Evolutionary conservation across 176 grass and related monocot genomes (phyloP).

Genomic region (Carex myosuroides): DNA sequence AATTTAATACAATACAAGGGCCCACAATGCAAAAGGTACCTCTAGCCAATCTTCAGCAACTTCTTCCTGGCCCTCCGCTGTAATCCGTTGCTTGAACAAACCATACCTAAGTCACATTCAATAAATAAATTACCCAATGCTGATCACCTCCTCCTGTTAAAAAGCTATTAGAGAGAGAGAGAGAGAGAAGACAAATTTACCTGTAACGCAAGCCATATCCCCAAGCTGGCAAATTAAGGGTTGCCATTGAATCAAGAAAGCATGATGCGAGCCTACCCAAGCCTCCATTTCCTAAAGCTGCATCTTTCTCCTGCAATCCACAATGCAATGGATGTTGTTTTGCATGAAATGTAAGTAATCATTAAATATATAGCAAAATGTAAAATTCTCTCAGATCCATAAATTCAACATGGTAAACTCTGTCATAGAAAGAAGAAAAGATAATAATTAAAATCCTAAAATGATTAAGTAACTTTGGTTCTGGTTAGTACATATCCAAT

Average conservation of each 20-base stretch:
- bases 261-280: constrained; percentile 98
- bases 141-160: not conserved
- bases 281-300: constrained; percentile 90
- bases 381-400: not conserved
- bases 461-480: not conserved
- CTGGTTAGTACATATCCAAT: not conserved
- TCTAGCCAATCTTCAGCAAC: constrained; percentile 95
- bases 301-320: constrained; percentile 72
- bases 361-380: not conserved
- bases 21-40: constrained; percentile 32
- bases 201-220: constrained; percentile 94
- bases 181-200: not conserved
- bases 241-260: constrained; percentile 99
- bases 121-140: not conserved
- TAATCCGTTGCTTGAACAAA: constrained; percentile 74
- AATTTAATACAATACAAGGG: constrained; percentile 10
- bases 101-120: constrained; percentile 40
- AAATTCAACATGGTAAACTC: not conserved
- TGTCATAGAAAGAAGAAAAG: not conserved
- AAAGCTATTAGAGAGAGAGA: not conserved
- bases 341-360: constrained; percentile 9
- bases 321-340: not conserved
- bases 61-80: constrained; percentile 86
- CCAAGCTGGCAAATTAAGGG: constrained; percentile 91
- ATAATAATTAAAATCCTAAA: not conserved